Conservation (phyloP, 2,329 filamentous ascomycete species). For the Ascocoryne sarcoides region DNA sequence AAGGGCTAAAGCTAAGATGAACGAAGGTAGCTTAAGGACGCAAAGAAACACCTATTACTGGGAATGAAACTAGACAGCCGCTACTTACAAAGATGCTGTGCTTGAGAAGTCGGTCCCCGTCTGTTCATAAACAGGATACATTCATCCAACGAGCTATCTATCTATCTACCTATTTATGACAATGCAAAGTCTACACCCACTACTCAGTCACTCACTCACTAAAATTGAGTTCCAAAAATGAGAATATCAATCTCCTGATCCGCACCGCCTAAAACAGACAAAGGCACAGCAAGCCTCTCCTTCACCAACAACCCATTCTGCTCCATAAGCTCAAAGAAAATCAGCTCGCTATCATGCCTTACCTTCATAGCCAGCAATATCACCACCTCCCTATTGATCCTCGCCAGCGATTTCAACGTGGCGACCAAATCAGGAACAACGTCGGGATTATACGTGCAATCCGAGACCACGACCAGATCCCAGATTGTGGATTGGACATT, state of each 20-base stretch:
- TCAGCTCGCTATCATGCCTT: slow-evolving; percentile 54
- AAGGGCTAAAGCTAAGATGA: too few relatives aligned
- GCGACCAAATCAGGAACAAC: slow-evolving; percentile 54
- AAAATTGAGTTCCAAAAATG: slow-evolving; percentile 22
- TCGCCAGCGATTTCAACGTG: slow-evolving; percentile 36
- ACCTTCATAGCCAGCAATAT: slow-evolving; percentile 58
- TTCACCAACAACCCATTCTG: slow-evolving; percentile 16
- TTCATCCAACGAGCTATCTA: too few relatives aligned
- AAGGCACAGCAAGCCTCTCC: slow-evolving; percentile 12
- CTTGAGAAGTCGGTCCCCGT: too few relatives aligned
- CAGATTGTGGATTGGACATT: slow-evolving; percentile 30
- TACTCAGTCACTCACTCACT: neutral
- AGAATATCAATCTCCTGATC: slow-evolving; percentile 24
- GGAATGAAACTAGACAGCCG: too few relatives aligned
- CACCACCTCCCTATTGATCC: slow-evolving; percentile 7
- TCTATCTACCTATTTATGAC: neutral
- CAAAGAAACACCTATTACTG: too few relatives aligned
- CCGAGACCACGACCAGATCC: slow-evolving; percentile 56
- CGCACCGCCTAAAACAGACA: slow-evolving; percentile 21
- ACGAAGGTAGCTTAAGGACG: too few relatives aligned
- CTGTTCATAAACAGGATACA: too few relatives aligned
- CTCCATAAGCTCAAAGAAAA: slow-evolving; percentile 56
- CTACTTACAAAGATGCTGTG: too few relatives aligned
- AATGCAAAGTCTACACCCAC: too few relatives aligned
- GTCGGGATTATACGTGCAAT: slow-evolving; percentile 67